A percentile compares a stretch with the other conserved stretches of the same genome.
phyloP scores from a whole-genome alignment of 805 yeast species.

The Candida lessepsii region DNA sequence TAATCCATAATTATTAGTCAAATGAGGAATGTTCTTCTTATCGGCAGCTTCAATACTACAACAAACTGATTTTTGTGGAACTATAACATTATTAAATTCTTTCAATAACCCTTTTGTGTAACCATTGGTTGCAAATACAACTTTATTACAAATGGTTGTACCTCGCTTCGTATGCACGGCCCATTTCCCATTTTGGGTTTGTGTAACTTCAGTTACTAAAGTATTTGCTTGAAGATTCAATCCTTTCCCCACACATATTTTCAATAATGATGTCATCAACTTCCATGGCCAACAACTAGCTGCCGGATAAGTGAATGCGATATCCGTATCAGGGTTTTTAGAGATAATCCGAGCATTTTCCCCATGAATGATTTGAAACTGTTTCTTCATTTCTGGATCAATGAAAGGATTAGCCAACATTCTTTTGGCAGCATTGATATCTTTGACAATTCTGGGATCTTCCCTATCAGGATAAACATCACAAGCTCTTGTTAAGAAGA shows the following conservation, averaged over 20 bases:
- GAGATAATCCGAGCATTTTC: conserved; percentile 27
- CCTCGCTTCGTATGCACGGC: conserved; percentile 20
- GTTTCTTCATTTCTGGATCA: conserved; percentile 22
- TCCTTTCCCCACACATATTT: conserved; percentile 29
- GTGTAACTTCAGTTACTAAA: conserved; percentile 27
- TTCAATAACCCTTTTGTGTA: conserved; percentile 20
- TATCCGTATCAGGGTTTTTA: conserved; percentile 26
- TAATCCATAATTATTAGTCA: conserved; percentile 33
- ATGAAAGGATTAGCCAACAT: conserved; percentile 27
- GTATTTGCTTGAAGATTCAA: conserved; percentile 44
- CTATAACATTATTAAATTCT: conserved; percentile 25
- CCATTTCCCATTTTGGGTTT: conserved; percentile 25
- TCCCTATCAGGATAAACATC: conserved; percentile 28
- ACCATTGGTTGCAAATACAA: conserved; percentile 12
- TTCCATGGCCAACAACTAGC: conserved; percentile 47
- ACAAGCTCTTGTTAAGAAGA: conserved; percentile 30
- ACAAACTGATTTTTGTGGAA: conserved; percentile 34
- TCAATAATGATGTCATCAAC: conserved; percentile 32
- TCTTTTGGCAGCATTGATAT: conserved; percentile 13
- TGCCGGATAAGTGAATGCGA: conserved; percentile 39
- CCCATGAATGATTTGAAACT: conserved; percentile 30
- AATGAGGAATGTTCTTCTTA: conserved; percentile 25
- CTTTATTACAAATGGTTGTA: conserved; percentile 7
- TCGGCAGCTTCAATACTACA: conserved; percentile 26
- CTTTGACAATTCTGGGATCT: conserved; percentile 9